Evolutionary conservation across 148 eudicot species (phyloP), one percentile per base, ranked within the genome.

Genomic region (Euryodendron excelsum): DNA sequence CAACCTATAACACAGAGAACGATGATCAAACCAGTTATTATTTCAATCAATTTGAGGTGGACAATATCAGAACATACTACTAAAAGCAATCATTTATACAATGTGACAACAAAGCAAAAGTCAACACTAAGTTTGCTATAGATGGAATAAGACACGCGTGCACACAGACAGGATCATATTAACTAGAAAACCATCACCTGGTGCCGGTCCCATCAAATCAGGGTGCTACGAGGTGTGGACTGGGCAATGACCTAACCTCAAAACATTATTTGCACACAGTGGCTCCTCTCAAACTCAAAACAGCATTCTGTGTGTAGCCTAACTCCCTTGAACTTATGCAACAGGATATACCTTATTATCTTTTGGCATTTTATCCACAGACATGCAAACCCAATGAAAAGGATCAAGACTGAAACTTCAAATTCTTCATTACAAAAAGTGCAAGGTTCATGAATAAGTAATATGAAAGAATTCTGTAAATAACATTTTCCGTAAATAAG

Each of bases 1-100:
- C 83, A 13, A 95, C 99, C 99, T 95, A 80, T 73, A 69, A 34
- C 73, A 77, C 31, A 45, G 9, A 72, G 70, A 56, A 69, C 14
- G 23, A 45, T 21, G 9, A 77, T 25, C 25, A 9, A 72, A 50
- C 20, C 45, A 79, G 60, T 23, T 59, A 33, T 10, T 25, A 14
- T 17, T 45, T 17, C 2, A 17, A 59, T 8, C 6, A 45, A 44
- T 36, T 48, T 75, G 4, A 75, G 39, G 48, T 33, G 66, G 25
- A 23, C 36, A 23, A 55, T 59, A 53, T n/a, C 36, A 68, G 7
- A 69, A 1, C 27, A 11, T 74, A 5, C 34, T 17, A 27, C 55
- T 25, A 18, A 75, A 23, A 48, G 25, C 1, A 25, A 33, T 3
- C 15, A 33, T 2, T 28, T 28, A 44, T 44, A 41, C 17, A 47